Conservation (phyloP, 1,284 basidiomycete species). For the Moesziomyces antarcticus region DNA sequence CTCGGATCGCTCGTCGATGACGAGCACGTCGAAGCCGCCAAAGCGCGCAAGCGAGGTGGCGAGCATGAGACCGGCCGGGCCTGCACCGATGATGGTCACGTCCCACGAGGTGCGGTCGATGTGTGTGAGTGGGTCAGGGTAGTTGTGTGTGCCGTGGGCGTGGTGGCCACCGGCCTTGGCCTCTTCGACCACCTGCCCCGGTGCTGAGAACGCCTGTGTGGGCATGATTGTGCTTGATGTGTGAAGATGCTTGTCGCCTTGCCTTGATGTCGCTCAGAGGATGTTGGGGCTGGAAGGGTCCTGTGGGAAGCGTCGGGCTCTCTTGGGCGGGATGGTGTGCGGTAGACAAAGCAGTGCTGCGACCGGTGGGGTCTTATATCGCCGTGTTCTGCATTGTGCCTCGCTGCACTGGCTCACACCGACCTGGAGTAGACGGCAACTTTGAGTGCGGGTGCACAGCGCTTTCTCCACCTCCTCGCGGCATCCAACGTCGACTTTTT, state of each 20-base stretch:
- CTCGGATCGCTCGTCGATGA: conserved; percentile 67
- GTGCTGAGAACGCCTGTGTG: conserved; percentile 41
- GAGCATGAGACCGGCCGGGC: conserved; percentile 65
- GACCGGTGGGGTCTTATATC: not conserved
- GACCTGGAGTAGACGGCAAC: conserved; percentile 39
- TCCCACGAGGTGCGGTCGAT: conserved; percentile 58
- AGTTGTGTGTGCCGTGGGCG: conserved; percentile 59
- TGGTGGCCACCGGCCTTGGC: conserved; percentile 52
- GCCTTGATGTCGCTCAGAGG: not conserved
- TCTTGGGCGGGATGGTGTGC: not conserved
- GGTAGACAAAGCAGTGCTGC: too few relatives aligned
- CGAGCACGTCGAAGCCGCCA: conserved; percentile 60
- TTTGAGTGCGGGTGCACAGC: not conserved
- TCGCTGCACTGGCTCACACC: not conserved
- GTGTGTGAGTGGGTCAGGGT: conserved; percentile 51
- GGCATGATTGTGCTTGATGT: conserved; percentile 13
- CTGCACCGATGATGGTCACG: conserved; percentile 63
- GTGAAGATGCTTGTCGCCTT: not conserved
- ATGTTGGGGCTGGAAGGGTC: not conserved
- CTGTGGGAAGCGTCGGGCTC: not conserved
- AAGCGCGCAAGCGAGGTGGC: conserved; percentile 60
- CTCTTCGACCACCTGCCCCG: conserved; percentile 50
- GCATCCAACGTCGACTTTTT: conserved; percentile 1
- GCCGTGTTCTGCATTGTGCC: too few relatives aligned
- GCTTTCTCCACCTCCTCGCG: conserved; percentile 5